Evolutionary conservation across 495 filamentous ascomycete species (phyloP).

Genomic region (Aspergillus biplanus): DNA sequence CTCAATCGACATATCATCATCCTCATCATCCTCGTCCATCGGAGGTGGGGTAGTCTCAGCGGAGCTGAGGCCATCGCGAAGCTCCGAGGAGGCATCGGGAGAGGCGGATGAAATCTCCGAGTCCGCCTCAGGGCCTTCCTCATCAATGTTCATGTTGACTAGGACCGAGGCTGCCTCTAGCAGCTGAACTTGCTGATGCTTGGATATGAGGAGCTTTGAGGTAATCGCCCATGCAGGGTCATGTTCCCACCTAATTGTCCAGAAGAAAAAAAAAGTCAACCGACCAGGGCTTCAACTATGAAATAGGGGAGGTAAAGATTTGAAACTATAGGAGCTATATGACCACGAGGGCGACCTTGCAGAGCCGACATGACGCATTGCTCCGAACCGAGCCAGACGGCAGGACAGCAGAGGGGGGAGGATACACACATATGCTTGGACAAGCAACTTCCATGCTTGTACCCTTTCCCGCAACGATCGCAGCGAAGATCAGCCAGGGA

Average conservation of each 20-base stretch:
- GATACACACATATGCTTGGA: slow-evolving; percentile 99
- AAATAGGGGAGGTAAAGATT: slow-evolving; percentile 16
- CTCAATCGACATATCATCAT: slow-evolving; percentile 48
- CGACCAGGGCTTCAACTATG: slow-evolving; percentile 27
- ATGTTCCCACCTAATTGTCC: slow-evolving; percentile 89
- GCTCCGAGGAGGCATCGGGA: slow-evolving; percentile 76
- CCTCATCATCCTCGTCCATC: slow-evolving; percentile 50
- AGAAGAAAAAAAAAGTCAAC: slow-evolving; percentile 45
- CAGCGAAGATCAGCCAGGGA: slow-evolving; percentile 85
- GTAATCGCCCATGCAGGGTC: slow-evolving; percentile 97
- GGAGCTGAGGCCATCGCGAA: slow-evolving; percentile 67
- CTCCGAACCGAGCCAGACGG: slow-evolving; percentile 43
- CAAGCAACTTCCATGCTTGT: slow-evolving; percentile 99
- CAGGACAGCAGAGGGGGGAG: slow-evolving; percentile 47
- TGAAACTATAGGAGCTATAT: slow-evolving; percentile 27
- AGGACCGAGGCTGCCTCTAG: slow-evolving; percentile 95
- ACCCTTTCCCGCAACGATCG: slow-evolving; percentile 98
- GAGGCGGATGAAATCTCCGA: slow-evolving; percentile 84
- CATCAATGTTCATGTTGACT: slow-evolving; percentile 83
- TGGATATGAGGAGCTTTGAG: slow-evolving; percentile 97
- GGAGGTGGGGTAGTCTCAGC: slow-evolving; percentile 60
- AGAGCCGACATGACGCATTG: slow-evolving; percentile 51
- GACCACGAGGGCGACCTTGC: slow-evolving; percentile 53
- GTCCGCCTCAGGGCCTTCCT: slow-evolving; percentile 63
- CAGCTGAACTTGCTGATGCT: slow-evolving; percentile 98